Evolutionary conservation across 2,329 filamentous ascomycete species (phyloP).

Genomic region (Fusarium acutatum): DNA sequence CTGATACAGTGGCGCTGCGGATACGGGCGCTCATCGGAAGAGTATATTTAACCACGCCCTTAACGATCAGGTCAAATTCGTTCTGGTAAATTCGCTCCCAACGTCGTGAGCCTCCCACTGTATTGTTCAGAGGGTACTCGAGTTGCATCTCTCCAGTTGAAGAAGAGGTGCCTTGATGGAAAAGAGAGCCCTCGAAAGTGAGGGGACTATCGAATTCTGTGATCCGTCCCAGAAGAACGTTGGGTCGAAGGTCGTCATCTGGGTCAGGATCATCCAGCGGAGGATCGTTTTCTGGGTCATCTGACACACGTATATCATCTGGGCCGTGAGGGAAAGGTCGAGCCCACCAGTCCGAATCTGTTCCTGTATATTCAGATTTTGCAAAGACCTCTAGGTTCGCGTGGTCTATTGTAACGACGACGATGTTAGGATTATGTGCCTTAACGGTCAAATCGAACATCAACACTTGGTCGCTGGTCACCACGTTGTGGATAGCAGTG

Average conservation of each 20-base stretch:
- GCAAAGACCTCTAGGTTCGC: constrained; percentile 94
- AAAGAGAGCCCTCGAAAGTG: constrained; percentile 88
- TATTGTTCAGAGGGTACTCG: constrained; percentile 84
- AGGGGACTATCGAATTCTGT: constrained; percentile 87
- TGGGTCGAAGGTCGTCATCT: constrained; percentile 69
- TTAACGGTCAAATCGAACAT: constrained; percentile 92
- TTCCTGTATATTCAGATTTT: constrained; percentile 88
- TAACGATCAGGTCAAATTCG: constrained; percentile 91
- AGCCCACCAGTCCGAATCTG: constrained; percentile 68
- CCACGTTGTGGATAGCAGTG: constrained; percentile 83
- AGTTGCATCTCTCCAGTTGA: constrained; percentile 88
- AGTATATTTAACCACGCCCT: constrained; percentile 87
- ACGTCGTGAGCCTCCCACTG: constrained; percentile 81
- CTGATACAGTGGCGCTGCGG: constrained; percentile 67
- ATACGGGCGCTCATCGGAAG: constrained; percentile 69
- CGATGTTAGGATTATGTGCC: constrained; percentile 92
- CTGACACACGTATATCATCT: constrained; percentile 39
- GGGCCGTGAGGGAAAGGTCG: constrained; percentile 41
- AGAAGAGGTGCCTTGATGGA: constrained; percentile 75
- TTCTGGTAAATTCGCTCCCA: constrained; percentile 93
- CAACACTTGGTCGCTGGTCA: constrained; percentile 92
- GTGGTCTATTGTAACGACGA: constrained; percentile 84
- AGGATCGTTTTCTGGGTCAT: constrained; percentile 50
- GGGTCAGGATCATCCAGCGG: constrained; percentile 69
- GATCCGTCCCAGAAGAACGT: constrained; percentile 91